Conservation (phyloP, 441 rosid genomes). For the Mallotus repandus region DNA sequence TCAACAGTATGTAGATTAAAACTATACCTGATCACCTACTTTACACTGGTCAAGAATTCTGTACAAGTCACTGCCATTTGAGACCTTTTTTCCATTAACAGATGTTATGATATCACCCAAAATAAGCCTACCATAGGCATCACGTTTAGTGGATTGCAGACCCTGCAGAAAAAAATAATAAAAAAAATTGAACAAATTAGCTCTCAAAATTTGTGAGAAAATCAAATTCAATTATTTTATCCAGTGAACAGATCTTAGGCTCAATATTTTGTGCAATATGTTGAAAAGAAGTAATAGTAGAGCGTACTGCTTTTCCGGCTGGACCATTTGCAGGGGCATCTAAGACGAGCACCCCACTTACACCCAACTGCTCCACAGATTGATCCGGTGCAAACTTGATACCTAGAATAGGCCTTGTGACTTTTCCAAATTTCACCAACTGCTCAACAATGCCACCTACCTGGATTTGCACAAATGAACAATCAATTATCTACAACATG, state of each 20-base stretch:
- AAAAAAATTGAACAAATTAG: conserved; percentile 11
- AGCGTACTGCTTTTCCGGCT: conserved; percentile 92
- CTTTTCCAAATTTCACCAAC: conserved; percentile 83
- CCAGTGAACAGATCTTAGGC: background rate
- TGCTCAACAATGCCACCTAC: conserved; percentile 92
- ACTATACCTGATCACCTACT: conserved; percentile 78
- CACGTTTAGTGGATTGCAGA: conserved; percentile 81
- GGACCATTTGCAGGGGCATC: conserved; percentile 95
- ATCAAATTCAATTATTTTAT: conserved; percentile 11
- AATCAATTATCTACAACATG: conserved; percentile 10
- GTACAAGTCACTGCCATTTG: conserved; percentile 90
- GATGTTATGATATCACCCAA: conserved; percentile 94
- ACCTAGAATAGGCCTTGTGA: conserved; percentile 91
- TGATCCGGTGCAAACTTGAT: conserved; percentile 99
- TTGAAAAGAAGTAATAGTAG: conserved; percentile 13
- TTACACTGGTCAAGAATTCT: conserved; percentile 94
- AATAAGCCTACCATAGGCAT: conserved; percentile 80
- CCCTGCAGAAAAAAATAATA: conserved; percentile 53
- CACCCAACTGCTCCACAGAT: conserved; percentile 95
- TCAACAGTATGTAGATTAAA: background rate
- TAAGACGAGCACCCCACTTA: conserved; percentile 94
- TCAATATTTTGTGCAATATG: background rate
- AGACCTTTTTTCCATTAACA: conserved; percentile 72
- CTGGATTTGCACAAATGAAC: conserved; percentile 39
- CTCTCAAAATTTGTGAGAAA: background rate